Evolutionary conservation across 1,284 basidiomycete species (phyloP), one percentile per base, ranked within the genome.

Genomic region (Anthracocystis panici-leucophaei): DNA sequence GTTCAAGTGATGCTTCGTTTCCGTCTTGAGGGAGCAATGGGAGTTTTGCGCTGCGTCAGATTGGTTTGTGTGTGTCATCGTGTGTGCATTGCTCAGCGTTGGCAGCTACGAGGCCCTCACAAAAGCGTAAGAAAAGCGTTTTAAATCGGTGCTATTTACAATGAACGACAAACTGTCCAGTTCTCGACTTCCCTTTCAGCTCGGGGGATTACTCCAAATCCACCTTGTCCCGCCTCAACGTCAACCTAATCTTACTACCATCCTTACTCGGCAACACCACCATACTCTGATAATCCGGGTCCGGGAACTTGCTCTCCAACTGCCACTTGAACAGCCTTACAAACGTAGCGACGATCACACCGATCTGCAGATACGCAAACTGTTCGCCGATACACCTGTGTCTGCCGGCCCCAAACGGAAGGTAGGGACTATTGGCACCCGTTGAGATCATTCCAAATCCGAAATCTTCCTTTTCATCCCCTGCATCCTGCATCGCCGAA

Each of bases 361-460:
- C 92, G 27, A 99, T 88, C 87, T 99, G 97, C 60, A 98, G 87
- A 85, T 97, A 96, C 16, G 97, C 97, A 83, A 98, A 99, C 90
- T 94, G 93, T 87, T 97, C 95, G 75, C 95, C 95, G 76, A 97
- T 96, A 86, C 95, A 97, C 63, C 95, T 88, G 87, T 97, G 95
- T n/a, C 83, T 52, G 18, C 82, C 96, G 49, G 96, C 95, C 64
- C 96, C 97, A 83, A 99, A 99, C 1, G 96, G 97, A 84, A 96
- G 92, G 85, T 97, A 97, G 29, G 86, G 85, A 16, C 75, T 80
- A 63, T 85, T 86, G 18, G 85, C 84, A 27, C 93, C 79, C 90
- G 82, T 86, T 20, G 76, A 79, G 64, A 87, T 84, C 66, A 82
- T 90, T 58, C 96, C 97, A 85, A 94, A 99, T 0, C 96, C 97